Percentiles rank a stretch among this genome's conserved stretches.
Evolutionary conservation across 257 asterid species (phyloP).

Genomic region (Gynochthodes officinalis): DNA sequence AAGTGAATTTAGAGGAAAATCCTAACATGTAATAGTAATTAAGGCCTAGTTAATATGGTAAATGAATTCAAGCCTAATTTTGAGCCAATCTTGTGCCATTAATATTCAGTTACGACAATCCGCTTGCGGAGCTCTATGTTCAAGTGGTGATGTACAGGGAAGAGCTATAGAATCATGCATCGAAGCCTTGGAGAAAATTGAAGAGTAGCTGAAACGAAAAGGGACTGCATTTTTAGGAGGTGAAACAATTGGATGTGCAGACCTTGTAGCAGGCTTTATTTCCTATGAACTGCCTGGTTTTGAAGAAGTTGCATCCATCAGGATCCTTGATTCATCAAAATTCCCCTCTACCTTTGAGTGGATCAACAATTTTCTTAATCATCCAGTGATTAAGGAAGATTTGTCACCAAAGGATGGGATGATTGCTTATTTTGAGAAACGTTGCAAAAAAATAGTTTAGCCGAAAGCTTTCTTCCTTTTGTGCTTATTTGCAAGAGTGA

Average conservation of each 20-base stretch:
- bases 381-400: slow-evolving; percentile 6
- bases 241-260: slow-evolving; percentile 36
- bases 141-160: slow-evolving; percentile 29
- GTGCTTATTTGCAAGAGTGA: no score
- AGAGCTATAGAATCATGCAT: slow-evolving; percentile 24
- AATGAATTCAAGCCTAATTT: background rate
- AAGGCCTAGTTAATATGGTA: no score
- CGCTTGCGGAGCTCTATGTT: slow-evolving; percentile 20
- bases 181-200: slow-evolving; percentile 30
- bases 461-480: background rate
- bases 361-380: slow-evolving; percentile 7
- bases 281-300: slow-evolving; percentile 30
- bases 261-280: slow-evolving; percentile 33
- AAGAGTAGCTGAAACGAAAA: slow-evolving; percentile 16
- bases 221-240: slow-evolving; percentile 47
- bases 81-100: background rate
- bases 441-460: slow-evolving; percentile 5
- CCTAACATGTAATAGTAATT: no score
- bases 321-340: slow-evolving; percentile 28
- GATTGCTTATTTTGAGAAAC: background rate
- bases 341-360: slow-evolving; percentile 8
- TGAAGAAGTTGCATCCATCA: slow-evolving; percentile 31
- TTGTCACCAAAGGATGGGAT: slow-evolving; percentile 9
- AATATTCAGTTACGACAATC: slow-evolving; percentile 14
- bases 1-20: no score